Evolutionary conservation across 148 eudicot genomes (phyloP).

Genomic region (Rheum nobile): DNA sequence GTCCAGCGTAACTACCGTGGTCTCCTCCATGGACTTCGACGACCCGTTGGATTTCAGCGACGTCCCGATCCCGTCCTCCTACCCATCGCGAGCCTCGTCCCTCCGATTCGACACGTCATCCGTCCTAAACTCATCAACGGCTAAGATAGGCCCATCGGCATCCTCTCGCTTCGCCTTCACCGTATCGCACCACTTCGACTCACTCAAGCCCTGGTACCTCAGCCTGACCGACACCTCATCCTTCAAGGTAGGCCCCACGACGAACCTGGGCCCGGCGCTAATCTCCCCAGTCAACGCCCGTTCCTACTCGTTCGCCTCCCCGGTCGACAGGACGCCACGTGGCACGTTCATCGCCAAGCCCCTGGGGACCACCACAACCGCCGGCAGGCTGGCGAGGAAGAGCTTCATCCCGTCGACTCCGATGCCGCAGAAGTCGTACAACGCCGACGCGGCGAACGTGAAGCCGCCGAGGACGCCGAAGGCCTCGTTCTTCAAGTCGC

Average conservation of each 20-base stretch:
- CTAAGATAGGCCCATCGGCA: constrained; percentile 63
- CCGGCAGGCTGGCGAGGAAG: constrained; percentile 26
- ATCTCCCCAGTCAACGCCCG: constrained; percentile 59
- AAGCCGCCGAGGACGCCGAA: constrained; percentile 73
- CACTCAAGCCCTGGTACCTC: constrained; percentile 85
- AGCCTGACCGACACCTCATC: constrained; percentile 56
- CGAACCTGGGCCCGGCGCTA: constrained; percentile 31
- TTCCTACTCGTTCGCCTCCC: constrained; percentile 84
- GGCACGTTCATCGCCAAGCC: constrained; percentile 15
- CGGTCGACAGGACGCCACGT: constrained; percentile 46
- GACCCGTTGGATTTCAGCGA: constrained; percentile 56
- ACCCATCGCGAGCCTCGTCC: constrained; percentile 69
- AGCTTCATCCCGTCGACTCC: constrained; percentile 86
- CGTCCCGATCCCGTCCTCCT: constrained; percentile 40
- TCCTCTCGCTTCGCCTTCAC: constrained; percentile 94
- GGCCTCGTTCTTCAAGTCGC: constrained; percentile 69
- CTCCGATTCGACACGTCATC: constrained; percentile 71
- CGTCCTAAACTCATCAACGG: constrained; percentile 20
- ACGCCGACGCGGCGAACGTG: constrained; percentile 36
- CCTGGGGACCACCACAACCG: neutral
- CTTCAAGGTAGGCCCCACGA: constrained; percentile 58
- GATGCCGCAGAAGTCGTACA: constrained; percentile 62
- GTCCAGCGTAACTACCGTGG: constrained; percentile 40
- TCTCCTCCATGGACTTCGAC: constrained; percentile 70
- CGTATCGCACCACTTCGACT: constrained; percentile 75